Evolutionary conservation across 768 basidiomycete genomes (phyloP).

Genomic region (Boletus tylopilopsis): DNA sequence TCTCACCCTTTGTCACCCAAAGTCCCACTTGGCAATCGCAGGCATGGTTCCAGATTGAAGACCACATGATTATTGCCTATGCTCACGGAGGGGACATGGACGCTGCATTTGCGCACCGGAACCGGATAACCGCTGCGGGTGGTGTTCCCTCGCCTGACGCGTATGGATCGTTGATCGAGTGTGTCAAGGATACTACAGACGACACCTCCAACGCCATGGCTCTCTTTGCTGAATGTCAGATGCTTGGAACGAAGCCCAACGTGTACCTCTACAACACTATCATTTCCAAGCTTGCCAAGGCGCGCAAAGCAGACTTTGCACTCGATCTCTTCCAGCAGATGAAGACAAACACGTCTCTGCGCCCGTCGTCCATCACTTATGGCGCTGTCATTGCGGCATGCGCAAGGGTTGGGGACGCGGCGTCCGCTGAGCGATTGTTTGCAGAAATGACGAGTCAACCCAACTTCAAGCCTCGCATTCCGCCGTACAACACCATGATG

Average conservation of each 20-base stretch:
- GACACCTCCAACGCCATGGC: slow-evolving; percentile 85
- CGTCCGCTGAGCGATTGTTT: slow-evolving; percentile 80
- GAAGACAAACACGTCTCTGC: slow-evolving; percentile 54
- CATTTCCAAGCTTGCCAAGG: slow-evolving; percentile 93
- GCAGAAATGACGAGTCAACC: slow-evolving; percentile 70
- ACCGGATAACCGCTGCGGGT: slow-evolving; percentile 72
- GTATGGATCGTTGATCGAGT: slow-evolving; percentile 85
- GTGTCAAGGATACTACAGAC: slow-evolving; percentile 92
- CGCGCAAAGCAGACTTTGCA: slow-evolving; percentile 88
- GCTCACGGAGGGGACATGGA: slow-evolving; percentile 81
- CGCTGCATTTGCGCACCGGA: slow-evolving; percentile 76
- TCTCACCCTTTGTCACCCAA: slow-evolving; percentile 35
- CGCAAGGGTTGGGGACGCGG: slow-evolving; percentile 85
- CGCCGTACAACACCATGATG: slow-evolving; percentile 99
- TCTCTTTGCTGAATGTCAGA: slow-evolving; percentile 76
- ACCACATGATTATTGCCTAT: slow-evolving; percentile 83
- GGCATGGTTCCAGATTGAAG: slow-evolving; percentile 78
- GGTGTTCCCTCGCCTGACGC: slow-evolving; percentile 82
- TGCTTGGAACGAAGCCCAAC: slow-evolving; percentile 68
- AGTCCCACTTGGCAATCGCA: slow-evolving; percentile 46
- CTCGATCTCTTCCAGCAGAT: slow-evolving; percentile 86
- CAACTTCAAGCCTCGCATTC: slow-evolving; percentile 85
- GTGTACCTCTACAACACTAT: slow-evolving; percentile 95
- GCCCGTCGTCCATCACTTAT: slow-evolving; percentile 85
- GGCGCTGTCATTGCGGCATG: slow-evolving; percentile 94